Evolutionary conservation across 148 eudicot genomes (phyloP).

Genomic region (Nepenthes gracilis): DNA sequence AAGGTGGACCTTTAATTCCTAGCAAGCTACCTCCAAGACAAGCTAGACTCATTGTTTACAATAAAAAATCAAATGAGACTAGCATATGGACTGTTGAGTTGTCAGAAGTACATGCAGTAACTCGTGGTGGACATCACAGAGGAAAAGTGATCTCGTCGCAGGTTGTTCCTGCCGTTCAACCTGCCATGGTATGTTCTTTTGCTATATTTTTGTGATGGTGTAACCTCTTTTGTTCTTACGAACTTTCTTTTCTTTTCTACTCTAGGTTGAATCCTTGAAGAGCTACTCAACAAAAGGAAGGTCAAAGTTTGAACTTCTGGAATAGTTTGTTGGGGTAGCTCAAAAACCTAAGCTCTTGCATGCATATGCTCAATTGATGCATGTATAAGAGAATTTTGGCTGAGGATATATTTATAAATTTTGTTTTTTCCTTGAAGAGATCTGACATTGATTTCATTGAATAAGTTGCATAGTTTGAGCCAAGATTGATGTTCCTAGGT

Average conservation of each 20-base stretch:
- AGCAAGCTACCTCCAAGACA: conserved; percentile 53
- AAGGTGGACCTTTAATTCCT: conserved; percentile 45
- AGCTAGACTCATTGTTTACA: conserved; percentile 54
- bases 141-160: conserved; percentile 50
- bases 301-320: conserved; percentile 5
- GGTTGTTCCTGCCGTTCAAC: conserved; percentile 53
- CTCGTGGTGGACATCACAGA: conserved; percentile 65
- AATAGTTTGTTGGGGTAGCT: conserved; percentile 4
- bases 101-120: conserved; percentile 48
- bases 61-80: conserved; percentile 55
- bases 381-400: not conserved
- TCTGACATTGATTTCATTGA: not conserved
- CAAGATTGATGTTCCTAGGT: too few relatives aligned
- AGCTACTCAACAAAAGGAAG: conserved; percentile 1
- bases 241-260: not conserved
- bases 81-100: conserved; percentile 53
- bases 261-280: conserved; percentile 5
- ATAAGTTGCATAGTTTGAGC: too few relatives aligned
- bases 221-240: conserved; percentile 1
- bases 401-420: too few relatives aligned
- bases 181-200: conserved; percentile 41
- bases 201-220: not conserved
- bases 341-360: not conserved
- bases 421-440: not conserved
- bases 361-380: not conserved